Percentiles rank a stretch among this genome's conserved stretches.
Conservation (phyloP, 139 green algal genomes). For the Volvox reticuliferus region DNA sequence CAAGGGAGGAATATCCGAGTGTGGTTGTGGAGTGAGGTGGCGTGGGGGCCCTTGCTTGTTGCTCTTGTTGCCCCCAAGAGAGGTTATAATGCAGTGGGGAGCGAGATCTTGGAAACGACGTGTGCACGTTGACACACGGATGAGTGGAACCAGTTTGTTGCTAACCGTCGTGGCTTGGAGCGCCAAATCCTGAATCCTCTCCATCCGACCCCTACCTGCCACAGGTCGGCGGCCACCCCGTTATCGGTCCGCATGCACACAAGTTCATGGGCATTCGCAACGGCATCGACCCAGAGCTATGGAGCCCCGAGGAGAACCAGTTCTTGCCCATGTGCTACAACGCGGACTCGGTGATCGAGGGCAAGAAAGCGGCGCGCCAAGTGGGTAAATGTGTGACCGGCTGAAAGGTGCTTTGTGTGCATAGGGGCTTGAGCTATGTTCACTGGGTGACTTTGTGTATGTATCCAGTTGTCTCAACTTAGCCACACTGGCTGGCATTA, state of each 20-base stretch:
- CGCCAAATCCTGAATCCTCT: not conserved
- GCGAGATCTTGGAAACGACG: no score
- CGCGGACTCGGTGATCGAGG: constrained; percentile 66
- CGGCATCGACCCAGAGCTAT: constrained; percentile 98
- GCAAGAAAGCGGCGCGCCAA: constrained; percentile 33
- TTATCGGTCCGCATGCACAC: constrained; percentile 69
- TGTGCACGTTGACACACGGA: no score
- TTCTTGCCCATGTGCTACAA: constrained; percentile 78
- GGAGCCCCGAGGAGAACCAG: constrained; percentile 89
- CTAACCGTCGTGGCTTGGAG: no score
- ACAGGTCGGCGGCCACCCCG: constrained; percentile 76
- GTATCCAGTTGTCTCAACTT: no score
- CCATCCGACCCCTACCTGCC: not conserved
- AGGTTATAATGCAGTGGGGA: no score
- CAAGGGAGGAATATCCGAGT: no score
- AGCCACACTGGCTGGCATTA: no score
- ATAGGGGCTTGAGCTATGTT: not conserved
- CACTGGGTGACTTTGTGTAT: no score
- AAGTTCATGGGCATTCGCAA: constrained; percentile 94
- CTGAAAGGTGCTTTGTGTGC: not conserved
- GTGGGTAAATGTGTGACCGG: not conserved
- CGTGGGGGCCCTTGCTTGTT: no score
- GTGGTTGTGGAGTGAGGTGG: no score
- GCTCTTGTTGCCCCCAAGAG: no score
- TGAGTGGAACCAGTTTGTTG: no score